Conservation (phyloP, 2,329 filamentous ascomycete species). For the Calonectria crousiana region DNA sequence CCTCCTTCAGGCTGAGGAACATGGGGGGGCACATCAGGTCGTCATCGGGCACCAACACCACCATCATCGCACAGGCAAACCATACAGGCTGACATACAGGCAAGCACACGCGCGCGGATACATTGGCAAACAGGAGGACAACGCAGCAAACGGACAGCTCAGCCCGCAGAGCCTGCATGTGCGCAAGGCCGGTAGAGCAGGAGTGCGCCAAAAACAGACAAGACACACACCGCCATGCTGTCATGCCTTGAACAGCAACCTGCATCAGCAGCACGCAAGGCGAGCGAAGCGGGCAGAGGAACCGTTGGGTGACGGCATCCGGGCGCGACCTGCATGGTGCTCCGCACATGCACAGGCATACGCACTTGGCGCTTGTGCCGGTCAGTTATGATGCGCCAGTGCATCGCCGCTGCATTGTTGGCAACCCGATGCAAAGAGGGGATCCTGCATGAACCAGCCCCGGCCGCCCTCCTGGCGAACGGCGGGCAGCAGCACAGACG, state of each 20-base stretch:
- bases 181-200: constrained; percentile 30
- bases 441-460: constrained; percentile 46
- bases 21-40: constrained; percentile 38
- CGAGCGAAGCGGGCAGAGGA: constrained; percentile 42
- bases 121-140: constrained; percentile 39
- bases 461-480: constrained; percentile 35
- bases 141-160: constrained; percentile 45
- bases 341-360: constrained; percentile 25
- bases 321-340: constrained; percentile 34
- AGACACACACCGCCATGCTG: constrained; percentile 42
- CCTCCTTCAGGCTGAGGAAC: constrained; percentile 31
- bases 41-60: constrained; percentile 46
- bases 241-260: constrained; percentile 35
- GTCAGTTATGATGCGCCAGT: constrained; percentile 36
- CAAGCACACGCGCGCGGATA: constrained; percentile 25
- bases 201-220: constrained; percentile 31
- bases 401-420: constrained; percentile 42
- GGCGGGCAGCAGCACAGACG: constrained; percentile 32
- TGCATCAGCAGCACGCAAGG: constrained; percentile 38
- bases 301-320: constrained; percentile 42
- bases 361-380: constrained; percentile 32
- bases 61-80: constrained; percentile 29
- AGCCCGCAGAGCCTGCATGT: constrained; percentile 43
- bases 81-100: constrained; percentile 18
- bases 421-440: constrained; percentile 41